phyloP scores from a whole-genome alignment of 2,329 filamentous ascomycete genomes.

The Thelonectria discophora region DNA sequence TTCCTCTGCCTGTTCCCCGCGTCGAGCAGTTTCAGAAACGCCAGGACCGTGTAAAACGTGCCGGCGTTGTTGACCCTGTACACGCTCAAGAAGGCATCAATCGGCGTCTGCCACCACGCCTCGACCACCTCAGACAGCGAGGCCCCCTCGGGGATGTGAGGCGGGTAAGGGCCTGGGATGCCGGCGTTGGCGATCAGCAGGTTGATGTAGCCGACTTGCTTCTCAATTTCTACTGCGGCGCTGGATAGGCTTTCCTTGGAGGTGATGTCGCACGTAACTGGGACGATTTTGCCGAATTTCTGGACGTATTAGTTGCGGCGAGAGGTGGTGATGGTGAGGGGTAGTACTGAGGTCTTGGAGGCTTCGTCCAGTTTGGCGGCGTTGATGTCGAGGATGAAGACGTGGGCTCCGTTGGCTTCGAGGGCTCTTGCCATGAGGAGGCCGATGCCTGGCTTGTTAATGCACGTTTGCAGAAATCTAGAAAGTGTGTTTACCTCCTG shows the following conservation, averaged over 20 bases:
- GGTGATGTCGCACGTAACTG: neutral
- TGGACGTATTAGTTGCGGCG: neutral
- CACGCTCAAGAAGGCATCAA: neutral
- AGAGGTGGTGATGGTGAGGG: neutral
- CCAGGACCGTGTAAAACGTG: neutral
- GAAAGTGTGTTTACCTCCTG: neutral
- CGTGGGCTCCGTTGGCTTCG: neutral
- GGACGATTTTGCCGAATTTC: neutral
- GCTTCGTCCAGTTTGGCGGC: neutral
- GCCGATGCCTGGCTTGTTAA: neutral
- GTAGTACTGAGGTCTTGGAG: neutral
- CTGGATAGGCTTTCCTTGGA: neutral
- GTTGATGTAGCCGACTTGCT: conserved; percentile 2
- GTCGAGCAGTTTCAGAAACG: conserved; percentile 1
- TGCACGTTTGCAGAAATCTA: neutral
- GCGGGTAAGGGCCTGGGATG: neutral
- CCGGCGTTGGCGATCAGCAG: neutral
- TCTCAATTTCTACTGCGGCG: neutral
- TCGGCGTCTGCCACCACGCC: neutral
- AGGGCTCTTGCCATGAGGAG: conserved; percentile 3
- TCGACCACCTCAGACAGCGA: neutral
- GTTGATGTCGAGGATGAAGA: conserved; percentile 3
- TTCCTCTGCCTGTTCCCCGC: neutral
- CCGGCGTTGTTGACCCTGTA: neutral
- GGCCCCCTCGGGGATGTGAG: neutral